These are phyloP conservation scores for Cyberlindnera euphorbiae DNA, from an alignment of 805 yeast genomes.

Conservation along the genomic window DNA sequence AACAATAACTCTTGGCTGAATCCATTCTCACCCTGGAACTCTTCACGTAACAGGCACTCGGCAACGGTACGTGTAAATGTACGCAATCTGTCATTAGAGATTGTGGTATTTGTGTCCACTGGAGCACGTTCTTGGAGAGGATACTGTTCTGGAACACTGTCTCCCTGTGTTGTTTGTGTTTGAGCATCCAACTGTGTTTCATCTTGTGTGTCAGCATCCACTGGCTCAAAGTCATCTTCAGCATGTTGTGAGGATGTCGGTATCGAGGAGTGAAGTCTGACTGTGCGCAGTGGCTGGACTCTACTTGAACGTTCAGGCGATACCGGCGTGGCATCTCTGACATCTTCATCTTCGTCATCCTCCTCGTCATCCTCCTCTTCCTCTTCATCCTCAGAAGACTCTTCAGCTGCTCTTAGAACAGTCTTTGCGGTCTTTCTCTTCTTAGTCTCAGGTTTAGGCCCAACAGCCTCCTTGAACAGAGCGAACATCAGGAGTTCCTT, in stretches of 20 bases:
- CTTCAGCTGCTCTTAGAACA: neutral
- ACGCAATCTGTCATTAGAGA: slow-evolving; percentile 14
- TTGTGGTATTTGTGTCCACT: slow-evolving; percentile 5
- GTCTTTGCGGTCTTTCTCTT: slow-evolving; percentile 28
- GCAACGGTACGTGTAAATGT: slow-evolving; percentile 9
- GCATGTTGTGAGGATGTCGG: slow-evolving; percentile 14
- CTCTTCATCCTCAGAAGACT: slow-evolving; percentile 1
- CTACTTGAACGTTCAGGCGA: slow-evolving; percentile 1
- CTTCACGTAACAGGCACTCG: slow-evolving; percentile 10
- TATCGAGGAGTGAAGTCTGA: slow-evolving; percentile 3
- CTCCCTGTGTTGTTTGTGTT: neutral
- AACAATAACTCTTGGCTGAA: slow-evolving; percentile 28
- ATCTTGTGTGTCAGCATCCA: slow-evolving; percentile 10
- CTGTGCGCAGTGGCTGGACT: slow-evolving; percentile 1
- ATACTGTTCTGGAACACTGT: no score
- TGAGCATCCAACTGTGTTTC: slow-evolving; percentile 5
- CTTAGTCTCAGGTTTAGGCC: slow-evolving; percentile 27
- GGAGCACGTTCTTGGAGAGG: slow-evolving; percentile 7
- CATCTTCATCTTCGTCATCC: slow-evolving; percentile 4
- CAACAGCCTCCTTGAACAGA: slow-evolving; percentile 64
- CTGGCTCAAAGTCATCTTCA: slow-evolving; percentile 12
- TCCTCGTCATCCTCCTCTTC: slow-evolving; percentile 2
- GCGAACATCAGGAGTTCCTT: slow-evolving; percentile 82
- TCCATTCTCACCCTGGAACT: slow-evolving; percentile 27
- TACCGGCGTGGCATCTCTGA: no score